phyloP scores from a whole-genome alignment of 139 green algal species.

The Klebsormidium nitens region DNA sequence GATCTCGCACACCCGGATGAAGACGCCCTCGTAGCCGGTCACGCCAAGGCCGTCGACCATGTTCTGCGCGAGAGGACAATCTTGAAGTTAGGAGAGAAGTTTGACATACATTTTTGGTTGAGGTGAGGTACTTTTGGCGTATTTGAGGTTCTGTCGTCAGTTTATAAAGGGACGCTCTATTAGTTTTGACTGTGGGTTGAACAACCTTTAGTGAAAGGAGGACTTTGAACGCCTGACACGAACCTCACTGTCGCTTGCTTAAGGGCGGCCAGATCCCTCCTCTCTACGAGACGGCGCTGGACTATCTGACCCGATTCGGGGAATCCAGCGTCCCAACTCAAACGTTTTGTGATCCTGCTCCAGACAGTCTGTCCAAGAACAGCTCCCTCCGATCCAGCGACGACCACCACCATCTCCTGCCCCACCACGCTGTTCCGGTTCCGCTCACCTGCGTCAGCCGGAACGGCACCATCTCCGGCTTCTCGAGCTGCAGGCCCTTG shows the following conservation, averaged over 20 bases:
- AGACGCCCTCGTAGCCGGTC: slow-evolving; percentile 81
- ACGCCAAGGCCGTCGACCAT: slow-evolving; percentile 91
- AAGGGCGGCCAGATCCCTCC: too few relatives aligned
- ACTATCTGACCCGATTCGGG: too few relatives aligned
- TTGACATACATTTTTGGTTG: not conserved
- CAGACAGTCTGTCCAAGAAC: too few relatives aligned
- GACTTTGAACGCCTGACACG: too few relatives aligned
- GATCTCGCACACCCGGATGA: slow-evolving; percentile 71
- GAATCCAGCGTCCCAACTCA: too few relatives aligned
- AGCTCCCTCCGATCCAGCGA: not conserved
- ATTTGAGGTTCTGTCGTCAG: not conserved
- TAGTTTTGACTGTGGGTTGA: too few relatives aligned
- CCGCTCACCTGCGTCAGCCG: slow-evolving; percentile 77
- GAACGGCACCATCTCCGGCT: slow-evolving; percentile 93
- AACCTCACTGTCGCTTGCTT: too few relatives aligned
- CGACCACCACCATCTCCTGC: not conserved
- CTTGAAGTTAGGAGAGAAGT: not conserved
- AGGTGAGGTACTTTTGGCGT: not conserved
- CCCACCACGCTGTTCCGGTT: not conserved
- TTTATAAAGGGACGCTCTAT: too few relatives aligned
- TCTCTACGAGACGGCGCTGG: too few relatives aligned
- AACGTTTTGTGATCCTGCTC: too few relatives aligned
- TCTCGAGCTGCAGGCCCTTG: slow-evolving; percentile 63
- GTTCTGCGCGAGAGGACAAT: slow-evolving; percentile 56
- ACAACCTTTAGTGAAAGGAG: too few relatives aligned